Conservation (phyloP, 768 basidiomycete genomes). For the Phaeotremella skinneri region DNA sequence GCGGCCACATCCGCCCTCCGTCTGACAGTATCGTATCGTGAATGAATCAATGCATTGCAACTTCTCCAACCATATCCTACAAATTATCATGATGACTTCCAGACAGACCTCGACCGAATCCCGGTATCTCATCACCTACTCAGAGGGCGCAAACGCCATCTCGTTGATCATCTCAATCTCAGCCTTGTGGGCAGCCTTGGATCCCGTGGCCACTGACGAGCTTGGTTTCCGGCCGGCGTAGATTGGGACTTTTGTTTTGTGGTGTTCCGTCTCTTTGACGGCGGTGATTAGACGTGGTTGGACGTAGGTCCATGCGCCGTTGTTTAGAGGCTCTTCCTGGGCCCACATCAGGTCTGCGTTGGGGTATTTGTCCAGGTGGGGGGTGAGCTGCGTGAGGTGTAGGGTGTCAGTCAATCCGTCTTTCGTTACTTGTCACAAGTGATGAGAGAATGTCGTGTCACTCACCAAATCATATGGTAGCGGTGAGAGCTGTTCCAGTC, state of each 20-base stretch:
- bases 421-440: not conserved
- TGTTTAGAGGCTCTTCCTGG: conserved; percentile 80
- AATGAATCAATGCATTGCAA: not conserved
- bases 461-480: conserved; percentile 92
- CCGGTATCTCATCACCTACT: not conserved
- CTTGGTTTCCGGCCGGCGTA: conserved; percentile 93
- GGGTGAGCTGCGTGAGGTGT: conserved; percentile 63
- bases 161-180: conserved; percentile 72
- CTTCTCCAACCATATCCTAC: not conserved
- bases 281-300: conserved; percentile 91
- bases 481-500: conserved; percentile 91
- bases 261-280: conserved; percentile 82
- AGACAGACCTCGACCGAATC: not conserved
- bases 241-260: conserved; percentile 82
- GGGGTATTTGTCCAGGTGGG: conserved; percentile 93
- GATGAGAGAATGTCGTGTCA: conserved; percentile 14
- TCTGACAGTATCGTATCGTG: too few relatives aligned
- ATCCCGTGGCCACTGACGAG: conserved; percentile 59
- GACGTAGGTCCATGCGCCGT: conserved; percentile 95
- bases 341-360: conserved; percentile 92
- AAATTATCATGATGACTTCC: not conserved
- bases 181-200: conserved; percentile 77
- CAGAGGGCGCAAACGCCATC: conserved; percentile 50
- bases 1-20: too few relatives aligned
- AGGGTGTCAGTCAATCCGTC: conserved; percentile 12